These are phyloP conservation scores for Penicillium sp. DNA, from an alignment of 2,329 filamentous ascomycete genomes.

Conservation along the genomic window DNA sequence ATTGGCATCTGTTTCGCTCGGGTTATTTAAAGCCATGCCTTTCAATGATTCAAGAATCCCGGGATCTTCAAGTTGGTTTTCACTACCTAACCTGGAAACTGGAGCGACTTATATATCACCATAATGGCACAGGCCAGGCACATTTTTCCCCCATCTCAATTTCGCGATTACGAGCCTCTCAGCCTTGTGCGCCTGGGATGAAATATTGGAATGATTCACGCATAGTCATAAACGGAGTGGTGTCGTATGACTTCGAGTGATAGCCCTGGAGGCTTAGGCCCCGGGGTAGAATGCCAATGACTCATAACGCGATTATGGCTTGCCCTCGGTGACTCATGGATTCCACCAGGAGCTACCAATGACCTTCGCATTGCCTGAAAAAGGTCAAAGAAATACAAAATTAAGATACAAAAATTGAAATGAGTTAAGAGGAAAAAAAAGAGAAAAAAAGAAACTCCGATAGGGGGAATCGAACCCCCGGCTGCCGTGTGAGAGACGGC, in stretches of 20 bases:
- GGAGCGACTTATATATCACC: neutral
- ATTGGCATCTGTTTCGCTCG: neutral
- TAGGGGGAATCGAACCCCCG: slow-evolving; percentile 32
- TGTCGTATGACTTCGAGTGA: neutral
- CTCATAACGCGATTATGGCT: neutral
- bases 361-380: neutral
- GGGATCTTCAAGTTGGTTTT: neutral
- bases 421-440: no score
- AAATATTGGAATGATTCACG: neutral
- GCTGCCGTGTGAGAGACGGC: slow-evolving; percentile 31
- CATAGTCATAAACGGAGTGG: neutral
- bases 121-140: neutral
- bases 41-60: no score
- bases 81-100: no score
- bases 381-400: neutral
- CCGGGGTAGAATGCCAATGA: neutral
- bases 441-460: slow-evolving; percentile 14
- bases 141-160: neutral
- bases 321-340: neutral
- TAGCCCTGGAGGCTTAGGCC: neutral
- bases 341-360: neutral
- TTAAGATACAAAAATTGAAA: no score
- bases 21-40: neutral
- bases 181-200: neutral
- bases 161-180: neutral